Evolutionary conservation across 2,329 filamentous ascomycete species (phyloP).

Genomic region (Fusarium sp.): DNA sequence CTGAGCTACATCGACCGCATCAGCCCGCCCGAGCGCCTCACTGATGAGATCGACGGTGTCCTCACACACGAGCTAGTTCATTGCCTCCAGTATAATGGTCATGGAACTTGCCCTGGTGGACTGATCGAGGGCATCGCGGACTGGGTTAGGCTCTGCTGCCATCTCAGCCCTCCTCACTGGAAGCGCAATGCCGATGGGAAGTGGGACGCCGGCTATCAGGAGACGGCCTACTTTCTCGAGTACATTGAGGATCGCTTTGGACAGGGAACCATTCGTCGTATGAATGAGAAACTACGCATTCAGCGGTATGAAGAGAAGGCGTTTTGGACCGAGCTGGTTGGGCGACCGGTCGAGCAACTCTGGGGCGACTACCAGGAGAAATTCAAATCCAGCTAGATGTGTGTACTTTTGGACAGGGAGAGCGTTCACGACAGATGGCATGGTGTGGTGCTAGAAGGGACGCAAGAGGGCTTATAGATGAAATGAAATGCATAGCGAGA

Average conservation of each 20-base stretch:
- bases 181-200: constrained; percentile 68
- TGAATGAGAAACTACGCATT: constrained; percentile 79
- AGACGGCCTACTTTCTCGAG: constrained; percentile 91
- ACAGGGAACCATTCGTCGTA: constrained; percentile 69
- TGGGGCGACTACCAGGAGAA: constrained; percentile 79
- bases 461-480: constrained; percentile 21
- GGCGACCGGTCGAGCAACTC: constrained; percentile 75
- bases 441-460: neutral
- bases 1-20: constrained; percentile 78
- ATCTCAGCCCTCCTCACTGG: constrained; percentile 88
- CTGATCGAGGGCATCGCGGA: constrained; percentile 94
- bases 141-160: constrained; percentile 86
- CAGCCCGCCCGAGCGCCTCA: constrained; percentile 57
- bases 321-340: constrained; percentile 81
- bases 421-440: constrained; percentile 5
- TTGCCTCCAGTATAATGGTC: constrained; percentile 88
- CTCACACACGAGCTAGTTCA: constrained; percentile 95
- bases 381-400: constrained; percentile 32
- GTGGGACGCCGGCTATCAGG: constrained; percentile 94
- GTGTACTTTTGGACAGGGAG: constrained; percentile 10
- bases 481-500: constrained; percentile 33
- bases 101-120: constrained; percentile 76
- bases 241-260: constrained; percentile 82
- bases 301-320: constrained; percentile 74
- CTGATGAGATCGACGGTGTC: constrained; percentile 83